Evolutionary conservation across 176 grass and related monocot genomes (phyloP).

Genomic region (Eragrostis curvula): DNA sequence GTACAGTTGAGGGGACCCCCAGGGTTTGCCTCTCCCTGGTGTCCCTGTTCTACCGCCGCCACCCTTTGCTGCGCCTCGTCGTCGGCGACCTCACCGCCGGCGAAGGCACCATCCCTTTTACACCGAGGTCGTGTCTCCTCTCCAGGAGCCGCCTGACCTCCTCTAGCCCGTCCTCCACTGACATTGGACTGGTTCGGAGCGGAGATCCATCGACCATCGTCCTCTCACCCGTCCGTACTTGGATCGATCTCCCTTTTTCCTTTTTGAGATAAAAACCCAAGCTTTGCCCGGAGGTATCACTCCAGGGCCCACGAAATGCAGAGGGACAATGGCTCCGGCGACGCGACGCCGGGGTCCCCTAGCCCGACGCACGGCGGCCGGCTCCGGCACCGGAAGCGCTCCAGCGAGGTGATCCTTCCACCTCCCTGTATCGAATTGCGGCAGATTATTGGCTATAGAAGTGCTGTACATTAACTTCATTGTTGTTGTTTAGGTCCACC

Average conservation of each 20-base stretch:
- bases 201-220: slow-evolving; percentile 28
- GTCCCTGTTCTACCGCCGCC: slow-evolving; percentile 6
- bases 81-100: slow-evolving; percentile 2
- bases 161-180: not conserved
- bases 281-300: not conserved
- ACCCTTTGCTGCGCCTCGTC: slow-evolving; percentile 5
- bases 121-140: too few species aligned
- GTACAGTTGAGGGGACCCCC: not conserved
- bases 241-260: not conserved
- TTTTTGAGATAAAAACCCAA: not conserved
- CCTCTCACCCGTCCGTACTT: not conserved
- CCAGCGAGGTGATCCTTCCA: slow-evolving; percentile 39
- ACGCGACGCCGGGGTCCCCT: slow-evolving; percentile 22
- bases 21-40: slow-evolving; percentile 23
- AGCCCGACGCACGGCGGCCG: slow-evolving; percentile 41
- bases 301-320: slow-evolving; percentile 31
- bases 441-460: not conserved
- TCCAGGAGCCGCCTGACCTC: too few species aligned
- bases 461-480: not conserved
- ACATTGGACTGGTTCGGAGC: not conserved
- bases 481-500: slow-evolving; percentile 42
- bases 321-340: slow-evolving; percentile 28
- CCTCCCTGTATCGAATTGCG: not conserved
- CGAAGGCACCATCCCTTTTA: not conserved
- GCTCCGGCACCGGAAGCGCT: slow-evolving; percentile 53